Conservation (phyloP, 768 basidiomycete species). For the Hericium erinaceus region DNA sequence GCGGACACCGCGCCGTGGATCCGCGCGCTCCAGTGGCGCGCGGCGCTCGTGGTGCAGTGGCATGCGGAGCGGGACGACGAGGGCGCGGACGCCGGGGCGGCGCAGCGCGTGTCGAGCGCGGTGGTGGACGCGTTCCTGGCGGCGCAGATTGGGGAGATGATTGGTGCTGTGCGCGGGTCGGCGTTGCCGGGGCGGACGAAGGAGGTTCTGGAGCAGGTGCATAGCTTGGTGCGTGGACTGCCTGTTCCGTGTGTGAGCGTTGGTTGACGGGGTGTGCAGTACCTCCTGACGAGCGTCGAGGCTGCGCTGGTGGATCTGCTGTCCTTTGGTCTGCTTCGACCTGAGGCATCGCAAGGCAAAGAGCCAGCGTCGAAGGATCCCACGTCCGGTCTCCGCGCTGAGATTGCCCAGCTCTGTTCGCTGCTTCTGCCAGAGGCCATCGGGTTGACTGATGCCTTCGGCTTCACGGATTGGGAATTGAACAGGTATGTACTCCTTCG, state of each 20-base stretch:
- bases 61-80: slow-evolving; percentile 24
- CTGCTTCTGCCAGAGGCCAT: slow-evolving; percentile 55
- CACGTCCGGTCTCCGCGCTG: slow-evolving; percentile 37
- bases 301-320: slow-evolving; percentile 48
- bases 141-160: slow-evolving; percentile 39
- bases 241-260: background rate
- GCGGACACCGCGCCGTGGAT: slow-evolving; percentile 31
- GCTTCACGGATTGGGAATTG: slow-evolving; percentile 67
- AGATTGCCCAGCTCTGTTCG: slow-evolving; percentile 39
- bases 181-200: slow-evolving; percentile 13
- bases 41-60: slow-evolving; percentile 46
- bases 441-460: slow-evolving; percentile 64
- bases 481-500: slow-evolving; percentile 38
- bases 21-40: slow-evolving; percentile 53
- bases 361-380: slow-evolving; percentile 43
- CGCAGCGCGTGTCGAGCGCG: slow-evolving; percentile 51
- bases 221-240: slow-evolving; percentile 31
- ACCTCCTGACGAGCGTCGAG: slow-evolving; percentile 51
- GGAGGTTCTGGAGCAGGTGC: slow-evolving; percentile 24
- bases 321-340: slow-evolving; percentile 37
- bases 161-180: slow-evolving; percentile 22
- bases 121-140: slow-evolving; percentile 66
- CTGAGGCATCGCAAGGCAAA: slow-evolving; percentile 11
- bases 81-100: slow-evolving; percentile 43
- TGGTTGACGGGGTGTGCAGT: slow-evolving; percentile 28